Evolutionary conservation across 805 yeast genomes (phyloP).

Genomic region (Candida bentonensis): DNA sequence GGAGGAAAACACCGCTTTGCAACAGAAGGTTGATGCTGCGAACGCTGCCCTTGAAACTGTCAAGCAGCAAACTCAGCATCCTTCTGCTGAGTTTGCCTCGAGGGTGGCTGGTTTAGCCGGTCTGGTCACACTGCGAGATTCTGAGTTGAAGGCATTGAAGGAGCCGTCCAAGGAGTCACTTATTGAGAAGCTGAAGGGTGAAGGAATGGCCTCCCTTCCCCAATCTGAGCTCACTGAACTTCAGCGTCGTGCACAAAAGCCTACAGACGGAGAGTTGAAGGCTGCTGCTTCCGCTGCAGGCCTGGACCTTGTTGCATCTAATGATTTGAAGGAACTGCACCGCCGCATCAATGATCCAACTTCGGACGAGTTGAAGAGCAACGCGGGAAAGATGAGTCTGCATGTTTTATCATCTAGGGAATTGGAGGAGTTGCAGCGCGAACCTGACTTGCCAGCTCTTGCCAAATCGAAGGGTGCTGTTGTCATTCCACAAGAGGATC

Average conservation of each 20-base stretch:
- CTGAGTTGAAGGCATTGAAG: background rate
- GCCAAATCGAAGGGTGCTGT: conserved; percentile 9
- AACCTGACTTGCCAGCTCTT: background rate
- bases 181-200: conserved; percentile 6
- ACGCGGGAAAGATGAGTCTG: conserved; percentile 6
- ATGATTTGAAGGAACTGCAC: conserved; percentile 17
- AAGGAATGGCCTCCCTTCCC: conserved; percentile 1
- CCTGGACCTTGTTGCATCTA: conserved; percentile 20
- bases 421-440: conserved; percentile 6
- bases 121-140: background rate
- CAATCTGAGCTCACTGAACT: background rate
- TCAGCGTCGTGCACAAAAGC: conserved; percentile 5
- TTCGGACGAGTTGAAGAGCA: conserved; percentile 9
- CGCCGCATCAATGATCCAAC: conserved; percentile 8
- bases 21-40: background rate
- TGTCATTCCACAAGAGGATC: conserved; percentile 18
- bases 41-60: background rate
- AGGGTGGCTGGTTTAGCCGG: background rate
- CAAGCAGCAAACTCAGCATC: background rate
- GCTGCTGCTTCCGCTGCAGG: conserved; percentile 19
- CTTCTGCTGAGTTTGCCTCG: background rate
- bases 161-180: conserved; percentile 2
- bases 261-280: conserved; percentile 19
- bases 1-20: background rate
- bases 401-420: conserved; percentile 1